Evolutionary conservation across 768 basidiomycete genomes (phyloP).

Genomic region (Exsudoporus frostii): DNA sequence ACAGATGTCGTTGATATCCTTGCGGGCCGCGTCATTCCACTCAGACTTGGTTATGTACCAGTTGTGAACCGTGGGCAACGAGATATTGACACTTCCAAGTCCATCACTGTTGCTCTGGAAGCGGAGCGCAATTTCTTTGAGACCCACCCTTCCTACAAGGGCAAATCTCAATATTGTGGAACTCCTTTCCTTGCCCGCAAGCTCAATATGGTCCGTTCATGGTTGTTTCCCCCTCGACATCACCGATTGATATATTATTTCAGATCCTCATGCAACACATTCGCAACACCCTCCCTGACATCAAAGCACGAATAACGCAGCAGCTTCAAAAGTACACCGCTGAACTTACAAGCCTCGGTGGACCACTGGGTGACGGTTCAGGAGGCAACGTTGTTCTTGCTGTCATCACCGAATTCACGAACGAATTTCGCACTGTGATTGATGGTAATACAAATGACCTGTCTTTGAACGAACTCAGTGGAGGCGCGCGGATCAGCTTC

Average conservation of each 20-base stretch:
- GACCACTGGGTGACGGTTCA: slow-evolving; percentile 78
- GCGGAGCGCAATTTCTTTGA: slow-evolving; percentile 93
- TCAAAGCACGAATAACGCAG: slow-evolving; percentile 91
- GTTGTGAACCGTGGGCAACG: slow-evolving; percentile 98
- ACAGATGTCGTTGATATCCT: slow-evolving; percentile 99
- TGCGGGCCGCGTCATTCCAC: slow-evolving; percentile 93
- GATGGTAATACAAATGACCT: slow-evolving; percentile 98
- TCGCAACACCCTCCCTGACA: slow-evolving; percentile 94
- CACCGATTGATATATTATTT: neutral
- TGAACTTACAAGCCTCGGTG: slow-evolving; percentile 83
- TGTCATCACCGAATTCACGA: slow-evolving; percentile 98
- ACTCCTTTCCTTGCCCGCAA: slow-evolving; percentile 95
- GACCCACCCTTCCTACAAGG: slow-evolving; percentile 87
- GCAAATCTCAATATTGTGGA: slow-evolving; percentile 94
- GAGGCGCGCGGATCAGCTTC: slow-evolving; percentile 97
- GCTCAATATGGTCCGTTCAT: slow-evolving; percentile 76
- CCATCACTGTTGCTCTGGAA: slow-evolving; percentile 84
- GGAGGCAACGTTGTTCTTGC: slow-evolving; percentile 90
- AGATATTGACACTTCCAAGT: slow-evolving; percentile 88
- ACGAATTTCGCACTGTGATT: slow-evolving; percentile 94
- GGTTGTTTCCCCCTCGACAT: neutral
- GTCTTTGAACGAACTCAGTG: slow-evolving; percentile 93
- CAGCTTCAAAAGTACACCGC: slow-evolving; percentile 86
- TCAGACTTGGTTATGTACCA: slow-evolving; percentile 95
- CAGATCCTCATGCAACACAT: slow-evolving; percentile 99